Base-by-base conservation (phyloP, 192 early-diverging fungal genomes). In the Geosiphon pyriformis region DNA sequence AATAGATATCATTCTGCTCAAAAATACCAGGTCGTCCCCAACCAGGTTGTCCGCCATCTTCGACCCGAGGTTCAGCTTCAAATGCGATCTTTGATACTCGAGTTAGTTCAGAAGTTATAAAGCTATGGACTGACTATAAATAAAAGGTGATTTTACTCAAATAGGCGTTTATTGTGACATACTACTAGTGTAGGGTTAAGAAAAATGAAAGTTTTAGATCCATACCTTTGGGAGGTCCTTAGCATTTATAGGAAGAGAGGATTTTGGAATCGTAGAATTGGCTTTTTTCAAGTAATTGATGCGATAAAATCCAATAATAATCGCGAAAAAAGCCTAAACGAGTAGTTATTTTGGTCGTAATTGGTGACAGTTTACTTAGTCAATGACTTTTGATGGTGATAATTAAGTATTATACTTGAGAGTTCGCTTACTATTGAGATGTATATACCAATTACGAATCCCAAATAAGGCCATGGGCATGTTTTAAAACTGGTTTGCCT, bases 191-290 rank as follows among this genome's bases (percentile, higher is more conserved):
- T 25, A 17, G 30, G 23, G 3, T 37, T 1, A 1, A 20, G 25
- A 35, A 46, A 42, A 46, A 1, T 26, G n/a, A 37, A 46, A 33
- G 22, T n/a, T 7, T 1, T 29, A 15, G 2, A 50, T 48, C 0
- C 18, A 46, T 74, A 82, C 82, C 60, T 75, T 76, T 22, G 83
- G 83, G 22, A 82, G 25, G 57, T 81, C 76, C 15, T 77, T 76
- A 15, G 67, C 30, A 22, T 72, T 72, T 55, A 80, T 81, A 0
- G 78, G 79, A 52, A 81, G 69, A 34, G 78, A 80, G 0, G 77
- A 55, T 50, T 85, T 85, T 49, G 83, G 83, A 27, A 85, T 85
- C 46, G 76, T 74, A 25, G 66, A 67, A 26, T 79, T 58, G n/a
- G 79, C 72, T 51, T 72, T 61, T 51, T 76, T 78, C 7, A 81